These are phyloP conservation scores for Rhodotorula sp. DNA, from an alignment of 1,284 basidiomycete species.

Conservation along the genomic window DNA sequence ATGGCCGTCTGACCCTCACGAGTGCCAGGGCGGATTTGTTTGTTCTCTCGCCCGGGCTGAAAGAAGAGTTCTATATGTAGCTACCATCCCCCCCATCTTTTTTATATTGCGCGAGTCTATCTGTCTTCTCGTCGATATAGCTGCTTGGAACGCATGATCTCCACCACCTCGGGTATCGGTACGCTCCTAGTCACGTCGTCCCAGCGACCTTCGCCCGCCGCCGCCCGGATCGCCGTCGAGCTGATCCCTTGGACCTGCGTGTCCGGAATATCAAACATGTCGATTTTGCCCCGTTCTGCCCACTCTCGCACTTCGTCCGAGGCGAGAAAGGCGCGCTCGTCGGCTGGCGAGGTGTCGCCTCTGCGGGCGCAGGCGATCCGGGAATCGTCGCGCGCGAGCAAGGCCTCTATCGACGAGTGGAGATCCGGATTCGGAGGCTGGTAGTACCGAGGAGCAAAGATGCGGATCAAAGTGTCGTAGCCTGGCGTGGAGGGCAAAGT, in stretches of 20 bases:
- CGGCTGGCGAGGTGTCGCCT: constrained; percentile 44
- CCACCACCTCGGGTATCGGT: constrained; percentile 54
- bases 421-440: constrained; percentile 55
- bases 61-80: too few relatives aligned
- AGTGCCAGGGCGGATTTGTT: too few relatives aligned
- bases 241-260: constrained; percentile 65
- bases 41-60: background rate
- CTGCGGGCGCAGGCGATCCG: constrained; percentile 71
- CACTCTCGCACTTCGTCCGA: constrained; percentile 55
- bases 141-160: constrained; percentile 57
- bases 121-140: constrained; percentile 54
- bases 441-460: constrained; percentile 81
- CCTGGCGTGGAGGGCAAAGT: constrained; percentile 4
- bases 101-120: background rate
- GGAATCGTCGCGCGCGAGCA: constrained; percentile 62
- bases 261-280: constrained; percentile 43
- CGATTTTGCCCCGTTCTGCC: constrained; percentile 49
- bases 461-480: constrained; percentile 79
- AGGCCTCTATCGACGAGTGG: constrained; percentile 58
- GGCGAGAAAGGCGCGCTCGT: constrained; percentile 49
- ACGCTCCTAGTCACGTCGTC: constrained; percentile 53
- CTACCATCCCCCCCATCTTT: background rate
- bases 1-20: background rate
- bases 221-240: constrained; percentile 68
- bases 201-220: constrained; percentile 50